Evolutionary conservation across 2,329 filamentous ascomycete genomes (phyloP).

Genomic region (Colletotrichum coccodes): DNA sequence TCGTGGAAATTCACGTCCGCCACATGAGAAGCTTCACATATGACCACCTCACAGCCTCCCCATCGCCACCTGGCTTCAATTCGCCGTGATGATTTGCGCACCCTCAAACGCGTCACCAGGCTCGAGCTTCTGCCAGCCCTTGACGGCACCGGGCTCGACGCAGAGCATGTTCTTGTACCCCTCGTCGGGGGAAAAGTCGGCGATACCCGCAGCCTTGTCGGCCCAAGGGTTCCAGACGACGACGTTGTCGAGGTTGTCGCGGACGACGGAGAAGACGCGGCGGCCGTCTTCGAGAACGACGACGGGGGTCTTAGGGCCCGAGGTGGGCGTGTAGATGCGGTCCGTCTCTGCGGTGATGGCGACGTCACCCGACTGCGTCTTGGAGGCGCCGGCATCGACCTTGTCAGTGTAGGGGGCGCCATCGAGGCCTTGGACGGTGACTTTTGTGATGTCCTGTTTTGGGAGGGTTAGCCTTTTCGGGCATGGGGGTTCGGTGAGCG

Average conservation of each 20-base stretch:
- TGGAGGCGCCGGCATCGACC: slow-evolving; percentile 71
- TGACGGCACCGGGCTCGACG: slow-evolving; percentile 88
- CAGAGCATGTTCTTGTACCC: slow-evolving; percentile 96
- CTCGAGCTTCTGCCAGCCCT: slow-evolving; percentile 85
- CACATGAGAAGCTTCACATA: not conserved
- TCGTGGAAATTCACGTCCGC: not conserved
- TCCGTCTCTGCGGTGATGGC: slow-evolving; percentile 84
- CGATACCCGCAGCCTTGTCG: slow-evolving; percentile 83
- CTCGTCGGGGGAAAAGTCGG: slow-evolving; percentile 88
- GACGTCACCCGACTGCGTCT: slow-evolving; percentile 72
- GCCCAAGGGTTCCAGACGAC: slow-evolving; percentile 98
- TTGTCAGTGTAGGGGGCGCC: slow-evolving; percentile 86
- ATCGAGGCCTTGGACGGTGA: slow-evolving; percentile 80
- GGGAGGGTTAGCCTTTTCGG: not conserved
- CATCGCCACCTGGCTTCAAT: not conserved
- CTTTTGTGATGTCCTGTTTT: slow-evolving; percentile 79
- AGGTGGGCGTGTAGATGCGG: slow-evolving; percentile 82
- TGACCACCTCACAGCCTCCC: not conserved
- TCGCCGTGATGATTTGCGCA: slow-evolving; percentile 61
- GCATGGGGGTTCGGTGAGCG: too few relatives aligned
- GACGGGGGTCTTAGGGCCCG: slow-evolving; percentile 67
- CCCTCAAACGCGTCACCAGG: slow-evolving; percentile 76
- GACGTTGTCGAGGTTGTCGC: slow-evolving; percentile 87
- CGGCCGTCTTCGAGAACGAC: slow-evolving; percentile 71
- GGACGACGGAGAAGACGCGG: slow-evolving; percentile 76